phyloP scores from a whole-genome alignment of 1,284 basidiomycete species.

The Tilletiaria anomala region DNA sequence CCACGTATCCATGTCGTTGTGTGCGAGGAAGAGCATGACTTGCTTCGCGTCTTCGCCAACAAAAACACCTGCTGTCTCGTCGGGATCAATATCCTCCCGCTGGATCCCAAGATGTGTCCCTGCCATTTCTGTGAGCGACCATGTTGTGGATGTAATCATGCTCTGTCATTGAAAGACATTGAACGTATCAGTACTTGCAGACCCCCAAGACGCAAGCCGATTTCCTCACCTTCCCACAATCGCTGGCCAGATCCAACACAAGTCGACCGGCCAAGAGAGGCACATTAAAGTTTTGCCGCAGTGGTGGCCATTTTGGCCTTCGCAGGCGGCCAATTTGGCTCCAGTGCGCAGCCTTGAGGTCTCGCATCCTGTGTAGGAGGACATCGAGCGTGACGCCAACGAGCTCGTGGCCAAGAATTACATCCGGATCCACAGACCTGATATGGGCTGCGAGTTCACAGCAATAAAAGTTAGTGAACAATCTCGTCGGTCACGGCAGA shows the following conservation, averaged over 20 bases:
- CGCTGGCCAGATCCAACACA: slow-evolving; percentile 81
- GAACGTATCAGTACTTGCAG: too few relatives aligned
- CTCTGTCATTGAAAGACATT: slow-evolving; percentile 3
- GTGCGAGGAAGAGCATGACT: slow-evolving; percentile 55
- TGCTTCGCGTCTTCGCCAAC: neutral
- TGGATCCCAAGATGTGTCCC: slow-evolving; percentile 66
- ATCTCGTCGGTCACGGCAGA: slow-evolving; percentile 45
- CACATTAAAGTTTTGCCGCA: slow-evolving; percentile 34
- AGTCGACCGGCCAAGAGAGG: slow-evolving; percentile 67
- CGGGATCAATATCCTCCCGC: slow-evolving; percentile 60
- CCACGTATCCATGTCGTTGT: slow-evolving; percentile 85
- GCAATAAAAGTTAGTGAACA: neutral
- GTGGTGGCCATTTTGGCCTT: slow-evolving; percentile 65
- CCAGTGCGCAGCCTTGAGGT: slow-evolving; percentile 62
- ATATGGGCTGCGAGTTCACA: slow-evolving; percentile 51
- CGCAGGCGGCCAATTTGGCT: slow-evolving; percentile 85
- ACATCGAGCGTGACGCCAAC: slow-evolving; percentile 81
- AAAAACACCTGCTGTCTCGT: slow-evolving; percentile 61
- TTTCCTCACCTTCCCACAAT: slow-evolving; percentile 68
- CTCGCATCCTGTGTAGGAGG: slow-evolving; percentile 76
- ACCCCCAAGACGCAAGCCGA: too few relatives aligned
- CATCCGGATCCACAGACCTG: slow-evolving; percentile 78
- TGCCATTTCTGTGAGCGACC: slow-evolving; percentile 80
- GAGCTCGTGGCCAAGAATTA: slow-evolving; percentile 89
- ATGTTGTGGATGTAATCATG: slow-evolving; percentile 60